A percentile compares a stretch with the other conserved stretches of the same genome.
These are phyloP conservation scores for Tremellales sp. DNA, from an alignment of 1,284 basidiomycete genomes.

Conservation along the genomic window DNA sequence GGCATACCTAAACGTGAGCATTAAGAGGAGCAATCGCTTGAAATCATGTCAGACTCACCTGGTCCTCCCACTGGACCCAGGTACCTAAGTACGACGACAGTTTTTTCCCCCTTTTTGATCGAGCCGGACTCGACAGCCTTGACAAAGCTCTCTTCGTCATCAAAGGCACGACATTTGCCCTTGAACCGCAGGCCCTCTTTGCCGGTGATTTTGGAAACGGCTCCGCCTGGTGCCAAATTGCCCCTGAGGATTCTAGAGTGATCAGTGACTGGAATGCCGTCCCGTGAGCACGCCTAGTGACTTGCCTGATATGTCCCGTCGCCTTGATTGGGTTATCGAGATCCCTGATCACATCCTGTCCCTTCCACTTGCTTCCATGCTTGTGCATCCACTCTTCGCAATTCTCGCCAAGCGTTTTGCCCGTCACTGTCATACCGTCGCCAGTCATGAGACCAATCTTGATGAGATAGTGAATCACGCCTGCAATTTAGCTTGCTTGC, in stretches of 20 bases:
- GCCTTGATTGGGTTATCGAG: constrained; percentile 82
- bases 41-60: constrained; percentile 17
- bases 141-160: constrained; percentile 75
- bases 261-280: not conserved
- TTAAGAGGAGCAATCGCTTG: not conserved
- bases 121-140: constrained; percentile 74
- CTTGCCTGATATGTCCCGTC: constrained; percentile 71
- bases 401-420: constrained; percentile 89
- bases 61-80: constrained; percentile 94
- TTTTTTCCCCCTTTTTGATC: constrained; percentile 72
- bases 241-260: constrained; percentile 74
- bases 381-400: constrained; percentile 63
- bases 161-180: constrained; percentile 53
- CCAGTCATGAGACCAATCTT: constrained; percentile 86
- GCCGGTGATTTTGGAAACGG: constrained; percentile 93
- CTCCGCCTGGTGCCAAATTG: constrained; percentile 82
- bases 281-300: not conserved
- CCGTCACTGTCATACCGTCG: constrained; percentile 85
- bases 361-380: constrained; percentile 67
- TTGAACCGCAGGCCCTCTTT: constrained; percentile 83
- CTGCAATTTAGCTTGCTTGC: constrained; percentile 27
- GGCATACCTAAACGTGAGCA: constrained; percentile 70
- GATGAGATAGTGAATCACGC: constrained; percentile 67
- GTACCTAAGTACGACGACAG: constrained; percentile 85
- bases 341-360: constrained; percentile 76